Evolutionary conservation across 1,284 basidiomycete genomes (phyloP).

Genomic region (Pseudozyma tsukubaensis): DNA sequence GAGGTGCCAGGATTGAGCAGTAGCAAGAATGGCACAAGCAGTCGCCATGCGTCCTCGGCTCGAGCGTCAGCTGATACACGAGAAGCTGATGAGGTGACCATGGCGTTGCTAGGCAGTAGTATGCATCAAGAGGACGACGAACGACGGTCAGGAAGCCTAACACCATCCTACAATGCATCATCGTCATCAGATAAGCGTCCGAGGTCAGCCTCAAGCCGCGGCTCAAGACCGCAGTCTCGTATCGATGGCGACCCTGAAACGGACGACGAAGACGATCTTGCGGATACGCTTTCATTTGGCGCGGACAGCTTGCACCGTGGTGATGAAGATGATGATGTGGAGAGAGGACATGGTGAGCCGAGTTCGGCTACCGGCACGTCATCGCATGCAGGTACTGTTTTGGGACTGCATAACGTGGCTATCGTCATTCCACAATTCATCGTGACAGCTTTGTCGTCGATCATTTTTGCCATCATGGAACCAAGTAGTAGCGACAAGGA

Average conservation of each 20-base stretch:
- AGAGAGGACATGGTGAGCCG: background rate
- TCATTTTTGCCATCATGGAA: slow-evolving; percentile 70
- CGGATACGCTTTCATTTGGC: slow-evolving; percentile 16
- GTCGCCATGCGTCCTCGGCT: slow-evolving; percentile 3
- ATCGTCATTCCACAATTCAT: slow-evolving; percentile 58
- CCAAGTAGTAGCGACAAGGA: slow-evolving; percentile 2
- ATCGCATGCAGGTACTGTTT: slow-evolving; percentile 82
- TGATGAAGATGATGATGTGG: slow-evolving; percentile 2
- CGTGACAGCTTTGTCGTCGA: slow-evolving; percentile 83
- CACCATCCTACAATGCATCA: slow-evolving; percentile 20
- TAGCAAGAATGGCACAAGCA: background rate
- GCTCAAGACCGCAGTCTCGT: slow-evolving; percentile 8
- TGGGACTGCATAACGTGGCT: slow-evolving; percentile 80
- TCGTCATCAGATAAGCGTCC: slow-evolving; percentile 12
- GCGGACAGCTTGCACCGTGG: slow-evolving; percentile 9
- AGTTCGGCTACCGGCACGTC: slow-evolving; percentile 10
- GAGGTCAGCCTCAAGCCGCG: background rate
- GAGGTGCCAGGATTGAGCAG: background rate
- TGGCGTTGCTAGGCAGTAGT: slow-evolving; percentile 35
- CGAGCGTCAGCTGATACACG: background rate
- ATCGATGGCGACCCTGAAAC: slow-evolving; percentile 9
- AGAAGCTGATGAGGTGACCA: slow-evolving; percentile 36
- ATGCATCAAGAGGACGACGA: slow-evolving; percentile 11
- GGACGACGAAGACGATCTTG: slow-evolving; percentile 29
- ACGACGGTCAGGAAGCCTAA: slow-evolving; percentile 11